Base-by-base conservation (phyloP, 768 basidiomycete genomes). In the Mycena kentingensis region DNA sequence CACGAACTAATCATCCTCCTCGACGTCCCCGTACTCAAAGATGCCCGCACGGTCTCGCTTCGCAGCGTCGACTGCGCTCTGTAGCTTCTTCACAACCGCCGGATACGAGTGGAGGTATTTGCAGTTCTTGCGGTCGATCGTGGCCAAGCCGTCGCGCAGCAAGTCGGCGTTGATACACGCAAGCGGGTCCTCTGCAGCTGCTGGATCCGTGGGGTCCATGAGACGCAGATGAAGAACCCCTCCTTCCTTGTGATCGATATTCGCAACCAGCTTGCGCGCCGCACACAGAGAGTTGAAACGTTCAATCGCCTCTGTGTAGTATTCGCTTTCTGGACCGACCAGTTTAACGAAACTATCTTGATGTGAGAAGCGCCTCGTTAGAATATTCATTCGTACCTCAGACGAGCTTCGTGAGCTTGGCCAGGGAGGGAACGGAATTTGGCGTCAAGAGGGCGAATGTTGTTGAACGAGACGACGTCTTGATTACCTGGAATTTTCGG, bases 191-290 rank as follows among this genome's bases (percentile, higher is more conserved):
- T 81, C 72, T 4, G 82, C 77, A 5, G 83, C 78, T 7, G 77
- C 70, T 3, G 90, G 84, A 70, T 93, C 88, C 22, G 77, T 67
- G 1, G 96, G 90, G 66, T 98, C 95, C 55, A 97, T 96, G 29
- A 99, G 82, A 42, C 96, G 89, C 48, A 99, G 82, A 69, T 97
- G 93, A 25, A 95, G 75, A 1, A 86, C 63, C 19, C 78, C 60
- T 22, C 89, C 87, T 63, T 97, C 96, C 63, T 77, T 85, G 63
- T 87, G 81, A 68, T 99, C 97, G 52, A 94, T 76, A 71, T 95
- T 98, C n/a, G 94, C 97, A 43, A 98, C 76, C n/a, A 98, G 79
- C 64, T 94, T 94, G 47, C 93, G 87, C n/a, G 92, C 93, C 70
- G 94, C 93, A 60, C 88, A 90, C 18, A 94, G 75, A 15, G 79